Evolutionary conservation across 164 flowering plant genomes (phyloP).

Genomic region (Stephania yunnanensis): DNA sequence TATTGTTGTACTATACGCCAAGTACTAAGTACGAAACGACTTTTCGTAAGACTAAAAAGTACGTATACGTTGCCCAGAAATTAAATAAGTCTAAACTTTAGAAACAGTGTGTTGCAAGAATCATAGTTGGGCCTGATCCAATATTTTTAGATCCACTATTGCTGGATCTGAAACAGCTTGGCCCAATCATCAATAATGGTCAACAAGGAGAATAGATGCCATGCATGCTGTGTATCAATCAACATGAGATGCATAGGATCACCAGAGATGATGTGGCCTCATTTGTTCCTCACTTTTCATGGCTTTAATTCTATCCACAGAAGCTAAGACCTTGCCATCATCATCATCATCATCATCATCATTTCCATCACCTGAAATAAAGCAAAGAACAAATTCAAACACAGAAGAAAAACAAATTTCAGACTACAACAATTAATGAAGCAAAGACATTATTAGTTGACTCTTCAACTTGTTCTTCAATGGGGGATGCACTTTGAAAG

Average conservation of each 20-base stretch:
- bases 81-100: no score
- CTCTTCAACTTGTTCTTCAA: background rate
- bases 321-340: background rate
- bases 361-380: constrained; percentile 5
- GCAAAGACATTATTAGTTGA: background rate
- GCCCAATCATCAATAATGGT: background rate
- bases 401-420: background rate
- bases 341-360: constrained; percentile 14
- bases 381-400: background rate
- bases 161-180: background rate
- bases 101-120: background rate
- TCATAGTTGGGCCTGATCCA: background rate
- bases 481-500: constrained; percentile 11
- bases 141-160: background rate
- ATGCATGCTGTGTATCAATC: background rate
- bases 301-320: constrained; percentile 14
- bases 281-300: constrained; percentile 8
- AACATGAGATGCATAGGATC: background rate
- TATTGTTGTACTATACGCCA: no score
- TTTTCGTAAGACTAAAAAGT: no score
- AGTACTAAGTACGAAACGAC: no score
- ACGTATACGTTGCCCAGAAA: no score
- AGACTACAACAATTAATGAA: background rate
- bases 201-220: background rate
- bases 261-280: constrained; percentile 18